Conservation (phyloP, 768 basidiomycete species). For the Boletus sp. region DNA sequence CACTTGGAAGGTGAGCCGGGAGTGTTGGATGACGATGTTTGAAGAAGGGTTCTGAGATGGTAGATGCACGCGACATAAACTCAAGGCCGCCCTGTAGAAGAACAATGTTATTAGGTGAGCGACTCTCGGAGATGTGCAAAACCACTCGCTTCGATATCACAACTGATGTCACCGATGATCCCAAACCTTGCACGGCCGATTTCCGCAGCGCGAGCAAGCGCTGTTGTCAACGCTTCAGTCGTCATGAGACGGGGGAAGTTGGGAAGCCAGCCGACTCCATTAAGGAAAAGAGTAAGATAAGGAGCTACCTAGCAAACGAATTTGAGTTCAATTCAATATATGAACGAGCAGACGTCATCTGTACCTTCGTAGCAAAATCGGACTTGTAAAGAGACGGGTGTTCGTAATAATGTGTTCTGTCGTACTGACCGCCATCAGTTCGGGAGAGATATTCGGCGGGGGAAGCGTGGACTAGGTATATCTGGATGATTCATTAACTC, state of each 20-base stretch:
- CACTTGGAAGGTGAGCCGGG: conserved; percentile 48
- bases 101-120: not conserved
- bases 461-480: conserved; percentile 73
- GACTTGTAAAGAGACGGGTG: conserved; percentile 65
- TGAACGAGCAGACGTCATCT: not conserved
- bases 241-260: conserved; percentile 79
- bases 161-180: conserved; percentile 85
- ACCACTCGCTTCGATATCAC: conserved; percentile 68
- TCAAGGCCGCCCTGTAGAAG: conserved; percentile 71
- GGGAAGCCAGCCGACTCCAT: conserved; percentile 83
- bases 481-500: conserved; percentile 35
- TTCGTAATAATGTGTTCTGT: conserved; percentile 71
- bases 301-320: conserved; percentile 65
- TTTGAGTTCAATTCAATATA: not conserved
- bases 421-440: conserved; percentile 54
- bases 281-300: conserved; percentile 79
- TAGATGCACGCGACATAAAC: conserved; percentile 75
- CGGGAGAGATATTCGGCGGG: conserved; percentile 69
- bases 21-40: conserved; percentile 43
- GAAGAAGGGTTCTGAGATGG: conserved; percentile 75
- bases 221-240: conserved; percentile 54
- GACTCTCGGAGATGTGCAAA: not conserved
- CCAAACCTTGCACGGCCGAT: conserved; percentile 58
- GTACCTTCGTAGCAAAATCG: conserved; percentile 65
- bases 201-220: conserved; percentile 47